phyloP scores from a whole-genome alignment of 2,329 filamentous ascomycete species.

The Thielaviopsis ethacetica region DNA sequence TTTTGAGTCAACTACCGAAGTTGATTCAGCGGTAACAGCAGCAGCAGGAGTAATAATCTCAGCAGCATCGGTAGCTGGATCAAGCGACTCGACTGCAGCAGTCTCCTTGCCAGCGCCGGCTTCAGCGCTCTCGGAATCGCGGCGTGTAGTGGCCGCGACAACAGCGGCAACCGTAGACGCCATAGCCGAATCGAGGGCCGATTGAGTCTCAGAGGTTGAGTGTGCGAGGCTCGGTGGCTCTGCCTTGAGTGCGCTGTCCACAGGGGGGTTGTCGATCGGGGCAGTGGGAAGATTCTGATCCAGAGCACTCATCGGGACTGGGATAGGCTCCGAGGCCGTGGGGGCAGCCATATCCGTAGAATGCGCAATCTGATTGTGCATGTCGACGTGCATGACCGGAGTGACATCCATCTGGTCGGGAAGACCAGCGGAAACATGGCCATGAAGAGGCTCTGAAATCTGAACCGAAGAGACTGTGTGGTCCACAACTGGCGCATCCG shows the following conservation, averaged over 20 bases:
- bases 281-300: background rate
- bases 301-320: background rate
- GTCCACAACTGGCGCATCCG: background rate
- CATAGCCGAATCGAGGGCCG: too few species aligned
- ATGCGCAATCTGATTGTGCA: background rate
- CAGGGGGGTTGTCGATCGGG: background rate
- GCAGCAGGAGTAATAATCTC: background rate
- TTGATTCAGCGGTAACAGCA: background rate
- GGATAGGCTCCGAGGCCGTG: too few species aligned
- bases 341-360: too few species aligned
- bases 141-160: too few species aligned
- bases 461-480: conserved; percentile 2
- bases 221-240: background rate
- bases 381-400: background rate
- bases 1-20: background rate
- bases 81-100: background rate
- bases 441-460: conserved; percentile 6
- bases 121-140: too few species aligned
- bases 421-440: background rate
- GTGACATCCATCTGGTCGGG: conserved; percentile 6
- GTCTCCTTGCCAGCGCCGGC: too few species aligned
- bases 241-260: conserved; percentile 1
- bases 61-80: background rate
- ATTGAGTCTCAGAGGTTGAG: too few species aligned
- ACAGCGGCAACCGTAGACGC: too few species aligned